Base-by-base conservation (phyloP, 2,329 filamentous ascomycete species). In the Alternaria postmessia region DNA sequence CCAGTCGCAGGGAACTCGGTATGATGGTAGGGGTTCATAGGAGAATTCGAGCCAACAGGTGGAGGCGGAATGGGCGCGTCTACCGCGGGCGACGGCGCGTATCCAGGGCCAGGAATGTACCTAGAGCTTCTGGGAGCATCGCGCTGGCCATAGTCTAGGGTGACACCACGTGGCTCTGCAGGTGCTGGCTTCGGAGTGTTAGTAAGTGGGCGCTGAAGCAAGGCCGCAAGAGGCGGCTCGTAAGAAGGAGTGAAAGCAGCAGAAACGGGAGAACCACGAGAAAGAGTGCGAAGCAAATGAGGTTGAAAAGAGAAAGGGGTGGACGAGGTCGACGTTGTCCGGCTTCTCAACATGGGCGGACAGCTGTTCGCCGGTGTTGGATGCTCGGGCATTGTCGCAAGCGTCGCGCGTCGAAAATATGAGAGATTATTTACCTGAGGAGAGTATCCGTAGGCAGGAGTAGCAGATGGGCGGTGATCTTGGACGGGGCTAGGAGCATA, bases 371-470 rank as follows among this genome's bases (percentile, higher is more conserved):
- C 62, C 64, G 66, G 63, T 47, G 66, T 65, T 49, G 66, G 65
- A 51, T 64, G 59, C 54, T 67, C 65, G 46, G 68, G 63, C 58
- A 64, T 67, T 48, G 62, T 60, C 49, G 74, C 63, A 53, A 71
- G 57, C 47, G 74, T 73, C 32, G 67, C 65, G 57, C 67, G 74
- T 61, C 67, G 71, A 70, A 61, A 65, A 74, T 65, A 72, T 68
- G 64, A 75, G 57, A 64, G 48, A 54, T 34, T 70, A 74, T 77
- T 78, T 78, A 78, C 76, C 76, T 78, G 75, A 59, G 71, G 57
- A 43, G 72, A 63, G 61, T 75, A 75, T 51, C 66, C 67, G 54
- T 74, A 72, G 12, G 72, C 68, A 30, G 70, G 71, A 36, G 62
- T 65, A 51, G 65, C 65, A 30, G 73, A 72, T 18, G 66, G 54